These are phyloP conservation scores for Berberis thunbergii DNA, from an alignment of 164 flowering plant genomes.

Conservation along the genomic window DNA sequence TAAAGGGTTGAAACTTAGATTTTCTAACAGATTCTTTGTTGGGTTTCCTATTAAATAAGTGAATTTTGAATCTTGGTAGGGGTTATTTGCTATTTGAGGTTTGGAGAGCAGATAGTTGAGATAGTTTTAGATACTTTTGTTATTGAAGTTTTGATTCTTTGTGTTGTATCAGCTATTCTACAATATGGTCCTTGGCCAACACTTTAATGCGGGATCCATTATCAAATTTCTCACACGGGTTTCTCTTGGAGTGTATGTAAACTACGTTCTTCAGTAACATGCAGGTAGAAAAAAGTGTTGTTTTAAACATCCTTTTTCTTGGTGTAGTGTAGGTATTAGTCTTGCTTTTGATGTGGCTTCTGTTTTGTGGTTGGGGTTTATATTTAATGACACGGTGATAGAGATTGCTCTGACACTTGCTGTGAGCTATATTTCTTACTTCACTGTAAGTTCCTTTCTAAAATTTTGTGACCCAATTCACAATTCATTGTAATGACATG, in stretches of 20 bases:
- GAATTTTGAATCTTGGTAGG: too few relatives aligned
- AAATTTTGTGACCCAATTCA: neutral
- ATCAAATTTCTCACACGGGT: conserved; percentile 57
- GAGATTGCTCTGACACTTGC: conserved; percentile 91
- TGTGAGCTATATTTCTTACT: conserved; percentile 88
- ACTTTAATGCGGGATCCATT: conserved; percentile 41
- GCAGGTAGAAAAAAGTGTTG: neutral
- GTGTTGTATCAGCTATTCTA: conserved; percentile 82
- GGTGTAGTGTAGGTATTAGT: conserved; percentile 78
- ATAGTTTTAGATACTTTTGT: conserved; percentile 7
- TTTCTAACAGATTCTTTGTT: too few relatives aligned
- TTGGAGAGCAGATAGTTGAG: neutral
- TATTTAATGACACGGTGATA: conserved; percentile 89
- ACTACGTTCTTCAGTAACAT: conserved; percentile 1
- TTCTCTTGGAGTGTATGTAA: conserved; percentile 88
- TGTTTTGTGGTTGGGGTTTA: conserved; percentile 79
- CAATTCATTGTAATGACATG: neutral
- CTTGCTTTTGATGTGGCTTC: conserved; percentile 77
- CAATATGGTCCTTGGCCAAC: conserved; percentile 67
- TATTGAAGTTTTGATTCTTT: conserved; percentile 64
- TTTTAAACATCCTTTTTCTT: conserved; percentile 13
- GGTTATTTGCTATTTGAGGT: neutral
- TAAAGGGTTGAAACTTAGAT: too few relatives aligned
- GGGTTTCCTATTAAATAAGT: too few relatives aligned
- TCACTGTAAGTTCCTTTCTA: conserved; percentile 55